Conservation (phyloP, 352 stramenopile genomes). For the Globisporangium emineosum region DNA sequence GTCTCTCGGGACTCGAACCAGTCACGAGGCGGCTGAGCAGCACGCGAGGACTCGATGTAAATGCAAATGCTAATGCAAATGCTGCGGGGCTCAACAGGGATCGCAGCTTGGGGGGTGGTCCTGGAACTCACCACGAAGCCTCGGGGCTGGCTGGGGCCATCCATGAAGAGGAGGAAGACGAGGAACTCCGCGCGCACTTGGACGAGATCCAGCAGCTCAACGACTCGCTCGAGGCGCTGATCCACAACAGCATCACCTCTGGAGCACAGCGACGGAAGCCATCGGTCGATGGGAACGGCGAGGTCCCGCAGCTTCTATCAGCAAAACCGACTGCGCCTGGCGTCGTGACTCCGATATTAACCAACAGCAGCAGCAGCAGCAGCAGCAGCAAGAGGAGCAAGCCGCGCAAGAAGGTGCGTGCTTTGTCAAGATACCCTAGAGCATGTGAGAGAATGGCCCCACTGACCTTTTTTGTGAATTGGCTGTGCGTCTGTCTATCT, state of each 20-base stretch:
- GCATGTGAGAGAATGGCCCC: neutral
- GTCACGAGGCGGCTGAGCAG: neutral
- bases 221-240: slow-evolving; percentile 10
- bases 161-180: slow-evolving; percentile 24
- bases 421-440: neutral
- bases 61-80: neutral
- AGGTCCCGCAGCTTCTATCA: neutral
- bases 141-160: neutral
- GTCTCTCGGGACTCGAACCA: neutral
- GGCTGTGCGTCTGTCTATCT: neutral
- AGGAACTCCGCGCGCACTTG: slow-evolving; percentile 40
- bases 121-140: neutral
- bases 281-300: neutral
- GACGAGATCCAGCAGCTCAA: slow-evolving; percentile 44
- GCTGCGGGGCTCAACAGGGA: neutral
- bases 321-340: neutral
- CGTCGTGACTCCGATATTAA: slow-evolving; percentile 10
- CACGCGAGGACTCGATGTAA: neutral
- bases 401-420: slow-evolving; percentile 2
- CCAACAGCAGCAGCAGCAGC: neutral
- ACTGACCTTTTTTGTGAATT: neutral
- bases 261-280: neutral
- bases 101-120: neutral
- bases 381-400: neutral
- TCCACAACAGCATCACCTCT: neutral